phyloP scores from a whole-genome alignment of 1,139 yeast genomes.

The Saccharomyces hybrid region DNA sequence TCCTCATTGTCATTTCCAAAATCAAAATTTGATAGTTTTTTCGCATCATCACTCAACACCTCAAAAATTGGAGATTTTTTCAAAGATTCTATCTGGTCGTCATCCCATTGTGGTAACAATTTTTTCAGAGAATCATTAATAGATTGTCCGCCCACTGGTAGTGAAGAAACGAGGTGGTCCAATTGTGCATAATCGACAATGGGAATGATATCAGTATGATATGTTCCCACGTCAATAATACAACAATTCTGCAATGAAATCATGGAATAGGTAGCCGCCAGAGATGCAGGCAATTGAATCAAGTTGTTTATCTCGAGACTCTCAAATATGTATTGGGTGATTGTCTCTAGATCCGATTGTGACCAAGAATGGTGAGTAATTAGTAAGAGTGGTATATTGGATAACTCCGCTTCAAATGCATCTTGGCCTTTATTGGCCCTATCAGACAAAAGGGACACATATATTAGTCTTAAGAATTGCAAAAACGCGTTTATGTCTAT shows the following conservation, averaged over 20 bases:
- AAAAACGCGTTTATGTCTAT: constrained; percentile 64
- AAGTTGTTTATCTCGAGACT: constrained; percentile 65
- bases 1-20: constrained; percentile 35
- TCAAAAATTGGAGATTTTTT: constrained; percentile 73
- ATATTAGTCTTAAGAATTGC: constrained; percentile 53
- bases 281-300: constrained; percentile 57
- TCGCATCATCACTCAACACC: constrained; percentile 58
- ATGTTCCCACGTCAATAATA: constrained; percentile 75
- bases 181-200: constrained; percentile 62
- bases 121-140: constrained; percentile 49
- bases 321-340: constrained; percentile 77
- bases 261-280: constrained; percentile 73
- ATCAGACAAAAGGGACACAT: constrained; percentile 46
- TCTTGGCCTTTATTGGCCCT: constrained; percentile 36
- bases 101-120: constrained; percentile 51
- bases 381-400: constrained; percentile 48
- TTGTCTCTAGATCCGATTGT: constrained; percentile 53
- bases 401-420: constrained; percentile 34
- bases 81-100: constrained; percentile 60
- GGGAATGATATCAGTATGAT: constrained; percentile 70
- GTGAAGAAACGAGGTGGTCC: constrained; percentile 45
- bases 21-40: constrained; percentile 48
- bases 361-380: constrained; percentile 66
- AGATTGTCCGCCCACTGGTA: constrained; percentile 53
- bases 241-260: constrained; percentile 53